Evolutionary conservation across 768 basidiomycete genomes (phyloP).

Genomic region (Agrocybe pediades): DNA sequence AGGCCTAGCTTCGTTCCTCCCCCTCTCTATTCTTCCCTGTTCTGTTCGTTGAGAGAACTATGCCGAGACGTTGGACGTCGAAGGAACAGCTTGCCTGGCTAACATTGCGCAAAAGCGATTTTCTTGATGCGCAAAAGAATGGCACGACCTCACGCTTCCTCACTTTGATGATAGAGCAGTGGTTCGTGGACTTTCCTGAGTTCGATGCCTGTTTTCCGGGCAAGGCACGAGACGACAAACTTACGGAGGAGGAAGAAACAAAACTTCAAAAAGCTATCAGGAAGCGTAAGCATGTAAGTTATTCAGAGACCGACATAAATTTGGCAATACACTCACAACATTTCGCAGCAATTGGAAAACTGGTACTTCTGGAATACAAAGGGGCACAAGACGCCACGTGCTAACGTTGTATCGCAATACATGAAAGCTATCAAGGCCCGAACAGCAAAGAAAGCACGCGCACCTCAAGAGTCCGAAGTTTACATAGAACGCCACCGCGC

Average conservation of each 20-base stretch:
- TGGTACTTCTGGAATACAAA: conserved; percentile 1
- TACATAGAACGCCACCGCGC: background rate
- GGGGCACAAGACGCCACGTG: background rate
- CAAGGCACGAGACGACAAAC: background rate
- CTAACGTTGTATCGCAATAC: background rate
- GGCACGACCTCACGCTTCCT: background rate
- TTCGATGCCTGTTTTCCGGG: background rate
- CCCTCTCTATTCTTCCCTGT: too few species aligned
- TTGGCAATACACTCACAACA: background rate
- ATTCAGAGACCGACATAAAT: too few species aligned
- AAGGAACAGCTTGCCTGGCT: background rate
- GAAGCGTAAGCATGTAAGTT: background rate
- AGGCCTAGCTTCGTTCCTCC: too few species aligned
- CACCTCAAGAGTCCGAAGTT: background rate
- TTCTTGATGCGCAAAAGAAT: background rate
- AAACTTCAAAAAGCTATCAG: background rate
- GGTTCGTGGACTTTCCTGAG: background rate
- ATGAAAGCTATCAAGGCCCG: too few species aligned
- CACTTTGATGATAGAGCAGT: background rate
- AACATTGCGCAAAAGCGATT: background rate
- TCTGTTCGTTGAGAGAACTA: background rate
- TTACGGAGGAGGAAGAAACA: background rate
- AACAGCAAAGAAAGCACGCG: background rate
- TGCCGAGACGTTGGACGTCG: background rate
- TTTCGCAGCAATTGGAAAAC: background rate